Evolutionary conservation across 2,329 filamentous ascomycete genomes (phyloP).

Genomic region (Talaromyces sp.): DNA sequence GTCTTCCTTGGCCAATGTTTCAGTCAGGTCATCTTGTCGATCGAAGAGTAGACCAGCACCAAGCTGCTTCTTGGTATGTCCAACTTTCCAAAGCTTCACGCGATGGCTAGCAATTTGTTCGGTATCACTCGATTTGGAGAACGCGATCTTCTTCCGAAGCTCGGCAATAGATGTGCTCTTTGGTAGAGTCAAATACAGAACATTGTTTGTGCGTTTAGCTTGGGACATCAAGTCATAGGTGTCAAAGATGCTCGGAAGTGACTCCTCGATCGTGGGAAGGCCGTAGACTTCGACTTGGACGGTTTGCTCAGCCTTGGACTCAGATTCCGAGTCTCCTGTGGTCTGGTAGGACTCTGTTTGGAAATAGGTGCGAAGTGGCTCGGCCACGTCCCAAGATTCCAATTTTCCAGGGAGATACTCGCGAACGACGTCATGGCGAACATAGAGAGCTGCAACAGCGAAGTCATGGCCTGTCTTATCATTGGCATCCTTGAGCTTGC

Average conservation of each 20-base stretch:
- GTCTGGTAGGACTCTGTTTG: slow-evolving; percentile 24
- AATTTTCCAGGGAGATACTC: slow-evolving; percentile 39
- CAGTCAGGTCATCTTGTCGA: slow-evolving; percentile 29
- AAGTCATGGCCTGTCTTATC: slow-evolving; percentile 43
- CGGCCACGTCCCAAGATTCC: slow-evolving; percentile 46
- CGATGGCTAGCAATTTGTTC: slow-evolving; percentile 27
- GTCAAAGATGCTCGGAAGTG: slow-evolving; percentile 37
- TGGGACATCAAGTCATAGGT: slow-evolving; percentile 41
- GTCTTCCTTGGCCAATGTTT: slow-evolving; percentile 25
- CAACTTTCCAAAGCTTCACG: slow-evolving; percentile 39
- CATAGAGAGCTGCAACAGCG: slow-evolving; percentile 53
- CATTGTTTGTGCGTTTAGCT: slow-evolving; percentile 29
- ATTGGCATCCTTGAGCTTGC: slow-evolving; percentile 37
- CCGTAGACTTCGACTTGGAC: slow-evolving; percentile 40
- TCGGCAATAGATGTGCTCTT: slow-evolving; percentile 31
- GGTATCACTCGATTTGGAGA: slow-evolving; percentile 25
- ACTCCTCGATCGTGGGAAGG: slow-evolving; percentile 28
- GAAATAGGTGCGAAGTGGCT: slow-evolving; percentile 38
- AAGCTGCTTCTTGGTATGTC: slow-evolving; percentile 29
- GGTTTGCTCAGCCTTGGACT: slow-evolving; percentile 13
- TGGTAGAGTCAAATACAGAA: slow-evolving; percentile 34
- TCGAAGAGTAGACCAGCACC: slow-evolving; percentile 32
- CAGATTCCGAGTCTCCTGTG: slow-evolving; percentile 12
- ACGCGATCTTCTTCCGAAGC: slow-evolving; percentile 34
- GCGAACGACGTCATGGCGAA: slow-evolving; percentile 46